These are phyloP conservation scores for Starmerella sirachaensis DNA, from an alignment of 805 yeast genomes.

Conservation along the genomic window DNA sequence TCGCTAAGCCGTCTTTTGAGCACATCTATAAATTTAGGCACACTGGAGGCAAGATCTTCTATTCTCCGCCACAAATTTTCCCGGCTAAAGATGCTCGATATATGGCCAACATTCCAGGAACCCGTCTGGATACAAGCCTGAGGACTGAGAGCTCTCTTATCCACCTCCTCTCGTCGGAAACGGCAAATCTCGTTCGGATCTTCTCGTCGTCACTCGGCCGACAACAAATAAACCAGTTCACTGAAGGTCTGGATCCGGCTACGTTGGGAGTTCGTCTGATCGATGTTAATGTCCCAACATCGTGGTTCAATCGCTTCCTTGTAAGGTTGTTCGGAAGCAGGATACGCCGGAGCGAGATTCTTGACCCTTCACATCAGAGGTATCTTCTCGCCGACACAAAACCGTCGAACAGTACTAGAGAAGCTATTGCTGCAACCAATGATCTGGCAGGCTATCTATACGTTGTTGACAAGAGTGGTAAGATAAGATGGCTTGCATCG, in stretches of 20 bases:
- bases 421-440: slow-evolving; percentile 54
- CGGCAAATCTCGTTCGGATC: slow-evolving; percentile 52
- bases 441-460: slow-evolving; percentile 74
- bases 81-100: slow-evolving; percentile 57
- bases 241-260: slow-evolving; percentile 36
- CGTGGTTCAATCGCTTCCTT: slow-evolving; percentile 52
- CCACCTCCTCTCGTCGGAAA: slow-evolving; percentile 20
- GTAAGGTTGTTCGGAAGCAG: slow-evolving; percentile 41
- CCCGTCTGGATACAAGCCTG: slow-evolving; percentile 32
- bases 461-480: slow-evolving; percentile 59
- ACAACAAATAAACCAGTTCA: slow-evolving; percentile 49
- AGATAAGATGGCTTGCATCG: slow-evolving; percentile 83
- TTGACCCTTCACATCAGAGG: slow-evolving; percentile 35
- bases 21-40: slow-evolving; percentile 53
- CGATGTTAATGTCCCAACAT: slow-evolving; percentile 67
- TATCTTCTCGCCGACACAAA: slow-evolving; percentile 56
- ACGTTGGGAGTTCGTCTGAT: slow-evolving; percentile 48
- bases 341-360: slow-evolving; percentile 37
- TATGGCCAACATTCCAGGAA: slow-evolving; percentile 68
- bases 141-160: slow-evolving; percentile 19
- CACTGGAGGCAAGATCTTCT: slow-evolving; percentile 75
- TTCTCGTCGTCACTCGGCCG: slow-evolving; percentile 63
- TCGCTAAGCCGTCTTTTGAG: slow-evolving; percentile 55
- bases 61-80: slow-evolving; percentile 72
- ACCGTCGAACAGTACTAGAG: slow-evolving; percentile 45